phyloP scores from a whole-genome alignment of 2,329 filamentous ascomycete genomes.

The Alternaria longipes region DNA sequence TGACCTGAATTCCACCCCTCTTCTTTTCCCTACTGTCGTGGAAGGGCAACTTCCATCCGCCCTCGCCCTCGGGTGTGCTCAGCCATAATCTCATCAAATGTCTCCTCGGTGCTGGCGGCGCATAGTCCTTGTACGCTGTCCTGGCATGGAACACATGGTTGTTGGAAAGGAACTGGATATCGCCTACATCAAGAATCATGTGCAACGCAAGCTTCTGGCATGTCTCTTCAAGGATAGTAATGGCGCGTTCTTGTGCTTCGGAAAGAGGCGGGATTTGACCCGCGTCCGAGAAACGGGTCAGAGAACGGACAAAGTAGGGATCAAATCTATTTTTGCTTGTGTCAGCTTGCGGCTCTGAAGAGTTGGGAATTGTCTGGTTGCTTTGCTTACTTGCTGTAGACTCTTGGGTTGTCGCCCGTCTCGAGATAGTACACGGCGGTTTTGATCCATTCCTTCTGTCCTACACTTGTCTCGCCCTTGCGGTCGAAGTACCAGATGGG shows the following conservation, averaged over 20 bases:
- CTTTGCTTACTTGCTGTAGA: constrained; percentile 73
- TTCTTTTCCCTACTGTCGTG: constrained; percentile 85
- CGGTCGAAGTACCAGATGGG: constrained; percentile 93
- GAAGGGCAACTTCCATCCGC: constrained; percentile 86
- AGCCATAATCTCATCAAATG: constrained; percentile 88
- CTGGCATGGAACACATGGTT: constrained; percentile 81
- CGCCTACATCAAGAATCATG: constrained; percentile 86
- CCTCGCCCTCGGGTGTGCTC: constrained; percentile 80
- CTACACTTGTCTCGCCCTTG: constrained; percentile 80
- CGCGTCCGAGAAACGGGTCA: constrained; percentile 75
- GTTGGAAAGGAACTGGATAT: constrained; percentile 88
- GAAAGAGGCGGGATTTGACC: constrained; percentile 79
- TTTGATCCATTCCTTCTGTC: constrained; percentile 77
- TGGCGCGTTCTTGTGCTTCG: constrained; percentile 72
- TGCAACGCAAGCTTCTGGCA: constrained; percentile 78
- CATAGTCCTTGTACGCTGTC: constrained; percentile 79
- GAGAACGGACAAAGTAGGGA: constrained; percentile 83
- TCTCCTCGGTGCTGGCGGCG: constrained; percentile 73
- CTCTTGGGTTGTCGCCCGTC: constrained; percentile 68
- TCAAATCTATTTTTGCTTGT: constrained; percentile 67
- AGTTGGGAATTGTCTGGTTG: neutral
- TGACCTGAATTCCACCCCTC: constrained; percentile 86
- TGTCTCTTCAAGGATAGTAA: constrained; percentile 76
- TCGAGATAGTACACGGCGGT: constrained; percentile 81
- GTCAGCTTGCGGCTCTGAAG: constrained; percentile 14